A percentile compares a stretch with the other conserved stretches of the same genome.
These are phyloP conservation scores for Fusarium chuoi DNA, from an alignment of 2,329 filamentous ascomycete genomes.

Conservation along the genomic window DNA sequence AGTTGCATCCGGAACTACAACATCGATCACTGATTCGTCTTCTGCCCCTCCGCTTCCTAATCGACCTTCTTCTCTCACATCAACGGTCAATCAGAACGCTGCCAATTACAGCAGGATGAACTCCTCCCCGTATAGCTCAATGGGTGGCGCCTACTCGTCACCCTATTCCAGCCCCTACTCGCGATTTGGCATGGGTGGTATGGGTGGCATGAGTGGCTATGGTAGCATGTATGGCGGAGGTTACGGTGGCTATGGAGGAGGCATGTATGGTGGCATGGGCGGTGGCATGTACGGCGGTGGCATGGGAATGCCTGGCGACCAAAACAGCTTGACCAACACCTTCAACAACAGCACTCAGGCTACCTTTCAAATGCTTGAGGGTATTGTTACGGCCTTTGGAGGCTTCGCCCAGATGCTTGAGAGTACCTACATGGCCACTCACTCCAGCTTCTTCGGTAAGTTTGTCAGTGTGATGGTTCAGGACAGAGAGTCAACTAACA, in stretches of 20 bases:
- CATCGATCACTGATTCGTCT: constrained; percentile 51
- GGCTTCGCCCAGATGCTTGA: constrained; percentile 99
- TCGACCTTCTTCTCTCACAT: constrained; percentile 79
- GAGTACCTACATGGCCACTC: constrained; percentile 99
- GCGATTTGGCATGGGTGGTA: constrained; percentile 50
- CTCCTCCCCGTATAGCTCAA: constrained; percentile 61
- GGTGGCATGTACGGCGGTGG: constrained; percentile 57
- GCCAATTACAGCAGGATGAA: constrained; percentile 78
- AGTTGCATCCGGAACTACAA: constrained; percentile 53
- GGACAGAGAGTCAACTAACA: constrained; percentile 2
- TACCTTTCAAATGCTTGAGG: constrained; percentile 98
- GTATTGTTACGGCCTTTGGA: constrained; percentile 94
- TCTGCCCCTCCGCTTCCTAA: constrained; percentile 78
- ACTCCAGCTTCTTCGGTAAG: constrained; percentile 97
- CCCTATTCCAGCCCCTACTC: constrained; percentile 56
- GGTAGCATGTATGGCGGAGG: constrained; percentile 43
- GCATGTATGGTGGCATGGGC: constrained; percentile 54
- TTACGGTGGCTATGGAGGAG: constrained; percentile 55
- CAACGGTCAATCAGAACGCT: constrained; percentile 88
- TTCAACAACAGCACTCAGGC: constrained; percentile 96
- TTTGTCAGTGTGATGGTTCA: not conserved
- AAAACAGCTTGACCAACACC: constrained; percentile 92
- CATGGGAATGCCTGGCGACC: constrained; percentile 76
- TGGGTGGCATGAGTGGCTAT: constrained; percentile 15
- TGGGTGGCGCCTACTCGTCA: constrained; percentile 55